phyloP scores from a whole-genome alignment of 78 protist genomes.

The Isochrysis galbana region DNA sequence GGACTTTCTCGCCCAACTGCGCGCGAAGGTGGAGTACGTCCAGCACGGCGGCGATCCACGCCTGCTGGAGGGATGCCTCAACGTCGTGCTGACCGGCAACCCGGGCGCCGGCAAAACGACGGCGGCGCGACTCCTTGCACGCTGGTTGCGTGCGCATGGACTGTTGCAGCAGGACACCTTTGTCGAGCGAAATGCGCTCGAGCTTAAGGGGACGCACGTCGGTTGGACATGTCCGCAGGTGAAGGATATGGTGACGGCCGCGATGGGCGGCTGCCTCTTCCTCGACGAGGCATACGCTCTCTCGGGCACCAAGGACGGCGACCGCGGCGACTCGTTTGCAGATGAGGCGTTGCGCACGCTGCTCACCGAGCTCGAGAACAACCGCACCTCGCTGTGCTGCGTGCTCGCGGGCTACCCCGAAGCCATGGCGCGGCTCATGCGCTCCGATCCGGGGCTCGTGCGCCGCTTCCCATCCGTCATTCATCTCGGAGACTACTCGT shows the following conservation, averaged over 20 bases:
- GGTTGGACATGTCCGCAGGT: slow-evolving; percentile 21
- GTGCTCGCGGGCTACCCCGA: slow-evolving; percentile 7
- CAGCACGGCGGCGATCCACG: not conserved
- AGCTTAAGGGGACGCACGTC: slow-evolving; percentile 1
- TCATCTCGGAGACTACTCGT: not conserved
- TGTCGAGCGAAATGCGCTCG: not conserved
- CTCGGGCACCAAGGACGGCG: not conserved
- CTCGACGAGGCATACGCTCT: slow-evolving; percentile 62
- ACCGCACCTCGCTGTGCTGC: slow-evolving; percentile 8
- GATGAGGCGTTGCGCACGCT: slow-evolving; percentile 17
- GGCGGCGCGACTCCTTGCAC: not conserved
- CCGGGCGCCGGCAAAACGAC: slow-evolving; percentile 25
- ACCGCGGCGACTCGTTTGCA: not conserved
- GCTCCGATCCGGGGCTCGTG: slow-evolving; percentile 8
- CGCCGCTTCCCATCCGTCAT: not conserved
- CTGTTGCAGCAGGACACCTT: not conserved
- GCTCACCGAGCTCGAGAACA: not conserved
- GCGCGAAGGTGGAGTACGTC: not conserved
- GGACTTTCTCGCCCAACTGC: not conserved
- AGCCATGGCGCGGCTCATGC: not conserved
- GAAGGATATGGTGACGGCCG: not conserved
- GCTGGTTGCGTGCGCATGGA: not conserved
- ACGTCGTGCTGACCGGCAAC: slow-evolving; percentile 11
- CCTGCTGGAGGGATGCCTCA: slow-evolving; percentile 13
- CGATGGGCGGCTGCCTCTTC: slow-evolving; percentile 45